A percentile compares a stretch with the other conserved stretches of the same genome.
phyloP scores from a whole-genome alignment of 148 eudicot species.

The Rhododendron vialii region DNA sequence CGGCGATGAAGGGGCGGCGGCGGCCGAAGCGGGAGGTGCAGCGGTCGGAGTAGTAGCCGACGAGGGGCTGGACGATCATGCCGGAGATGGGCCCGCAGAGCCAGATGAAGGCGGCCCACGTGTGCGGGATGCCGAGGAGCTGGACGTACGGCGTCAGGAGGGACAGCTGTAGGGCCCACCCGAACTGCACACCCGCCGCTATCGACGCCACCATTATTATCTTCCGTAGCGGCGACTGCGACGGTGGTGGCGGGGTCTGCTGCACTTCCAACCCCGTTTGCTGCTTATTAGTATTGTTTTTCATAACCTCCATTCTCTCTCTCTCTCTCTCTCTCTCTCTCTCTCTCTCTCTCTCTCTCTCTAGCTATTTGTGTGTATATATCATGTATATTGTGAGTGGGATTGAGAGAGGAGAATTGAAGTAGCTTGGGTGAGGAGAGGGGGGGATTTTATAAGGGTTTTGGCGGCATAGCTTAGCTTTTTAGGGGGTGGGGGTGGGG shows the following conservation, averaged over 20 bases:
- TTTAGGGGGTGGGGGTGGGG: not conserved
- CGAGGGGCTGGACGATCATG: conserved; percentile 47
- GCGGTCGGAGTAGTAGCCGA: conserved; percentile 49
- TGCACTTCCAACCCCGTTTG: not conserved
- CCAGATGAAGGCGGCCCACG: conserved; percentile 53
- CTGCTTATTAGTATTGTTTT: not conserved
- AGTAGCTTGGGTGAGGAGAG: not conserved
- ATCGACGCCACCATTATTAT: conserved; percentile 41
- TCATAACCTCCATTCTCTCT: conserved; percentile 19
- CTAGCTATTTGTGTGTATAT: not conserved
- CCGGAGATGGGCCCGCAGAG: conserved; percentile 58
- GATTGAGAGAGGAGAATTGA: not conserved
- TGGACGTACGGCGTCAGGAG: conserved; percentile 54
- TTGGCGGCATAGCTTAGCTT: not conserved
- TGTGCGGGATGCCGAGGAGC: conserved; percentile 44
- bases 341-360: conserved; percentile 13
- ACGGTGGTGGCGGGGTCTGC: not conserved
- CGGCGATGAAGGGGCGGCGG: conserved; percentile 46
- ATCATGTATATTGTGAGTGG: not conserved
- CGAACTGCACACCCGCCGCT: conserved; percentile 55
- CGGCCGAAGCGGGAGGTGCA: conserved; percentile 46
- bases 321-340: conserved; percentile 22
- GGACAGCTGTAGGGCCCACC: conserved; percentile 59
- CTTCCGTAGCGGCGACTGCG: conserved; percentile 25
- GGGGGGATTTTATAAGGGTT: not conserved